Conservation (phyloP, 1,284 basidiomycete genomes). For the Xerocomus nothofagi region DNA sequence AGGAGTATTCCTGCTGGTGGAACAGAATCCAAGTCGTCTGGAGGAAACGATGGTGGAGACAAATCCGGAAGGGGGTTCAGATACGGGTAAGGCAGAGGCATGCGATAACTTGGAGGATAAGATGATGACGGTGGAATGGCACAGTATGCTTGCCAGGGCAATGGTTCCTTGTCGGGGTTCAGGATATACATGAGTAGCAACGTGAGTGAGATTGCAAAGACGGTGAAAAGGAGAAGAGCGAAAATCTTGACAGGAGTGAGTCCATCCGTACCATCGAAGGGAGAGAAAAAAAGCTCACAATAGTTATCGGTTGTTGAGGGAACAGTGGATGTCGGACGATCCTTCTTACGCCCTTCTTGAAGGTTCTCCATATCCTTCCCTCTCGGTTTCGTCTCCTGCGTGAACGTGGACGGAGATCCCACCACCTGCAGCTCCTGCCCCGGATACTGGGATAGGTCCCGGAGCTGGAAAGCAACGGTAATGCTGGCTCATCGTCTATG, state of each 20-base stretch:
- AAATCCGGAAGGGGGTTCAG: constrained; percentile 39
- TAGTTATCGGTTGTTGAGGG: constrained; percentile 78
- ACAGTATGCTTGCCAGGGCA: constrained; percentile 95
- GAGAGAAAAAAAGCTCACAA: constrained; percentile 49
- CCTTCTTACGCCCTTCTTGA: constrained; percentile 54
- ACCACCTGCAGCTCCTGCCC: constrained; percentile 51
- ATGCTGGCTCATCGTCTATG: constrained; percentile 60
- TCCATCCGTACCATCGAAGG: constrained; percentile 8
- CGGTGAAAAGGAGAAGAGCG: constrained; percentile 66
- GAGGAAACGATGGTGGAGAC: constrained; percentile 52
- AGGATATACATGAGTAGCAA: constrained; percentile 88
- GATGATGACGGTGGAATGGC: constrained; percentile 57
- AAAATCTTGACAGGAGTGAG: constrained; percentile 54
- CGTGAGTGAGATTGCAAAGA: constrained; percentile 76
- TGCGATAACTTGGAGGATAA: constrained; percentile 41
- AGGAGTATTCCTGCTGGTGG: constrained; percentile 88
- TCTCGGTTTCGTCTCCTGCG: constrained; percentile 41
- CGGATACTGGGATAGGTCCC: constrained; percentile 41
- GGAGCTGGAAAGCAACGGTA: constrained; percentile 47
- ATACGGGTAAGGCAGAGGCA: constrained; percentile 41
- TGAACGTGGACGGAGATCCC: constrained; percentile 35
- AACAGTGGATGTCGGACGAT: constrained; percentile 75
- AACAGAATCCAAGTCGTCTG: constrained; percentile 67
- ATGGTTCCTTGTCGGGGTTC: constrained; percentile 92
- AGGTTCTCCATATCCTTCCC: constrained; percentile 39